phyloP scores from a whole-genome alignment of 2,329 filamentous ascomycete genomes.

The Paraconiothyrium sp. region DNA sequence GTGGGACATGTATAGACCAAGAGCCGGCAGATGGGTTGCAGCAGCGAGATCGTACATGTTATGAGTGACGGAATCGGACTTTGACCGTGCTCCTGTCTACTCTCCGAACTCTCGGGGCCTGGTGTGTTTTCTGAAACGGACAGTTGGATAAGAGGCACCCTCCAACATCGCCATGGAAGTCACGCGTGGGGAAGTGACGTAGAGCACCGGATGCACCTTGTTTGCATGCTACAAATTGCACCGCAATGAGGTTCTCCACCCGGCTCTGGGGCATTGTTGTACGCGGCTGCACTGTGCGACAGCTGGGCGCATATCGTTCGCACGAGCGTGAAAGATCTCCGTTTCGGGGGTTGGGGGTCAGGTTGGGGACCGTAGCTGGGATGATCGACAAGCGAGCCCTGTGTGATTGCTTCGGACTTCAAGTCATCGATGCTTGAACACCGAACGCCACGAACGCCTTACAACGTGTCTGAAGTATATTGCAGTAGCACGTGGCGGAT shows the following conservation, averaged over 20 bases:
- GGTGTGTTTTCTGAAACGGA: slow-evolving; percentile 6
- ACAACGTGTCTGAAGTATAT: slow-evolving; percentile 2
- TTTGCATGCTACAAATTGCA: neutral
- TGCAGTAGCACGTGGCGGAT: slow-evolving; percentile 8
- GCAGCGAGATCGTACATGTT: slow-evolving; percentile 1
- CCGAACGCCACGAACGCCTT: slow-evolving; percentile 6
- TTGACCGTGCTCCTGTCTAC: slow-evolving; percentile 13
- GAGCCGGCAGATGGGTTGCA: slow-evolving; percentile 6
- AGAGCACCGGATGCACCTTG: neutral
- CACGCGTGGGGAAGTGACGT: neutral
- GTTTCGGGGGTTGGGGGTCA: neutral
- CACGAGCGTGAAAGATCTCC: neutral
- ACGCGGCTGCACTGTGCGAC: slow-evolving; percentile 5
- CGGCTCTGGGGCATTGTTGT: neutral
- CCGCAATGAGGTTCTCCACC: neutral
- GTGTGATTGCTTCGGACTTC: slow-evolving; percentile 11
- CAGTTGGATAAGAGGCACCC: neutral
- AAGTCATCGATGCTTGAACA: slow-evolving; percentile 1
- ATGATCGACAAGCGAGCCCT: slow-evolving; percentile 6
- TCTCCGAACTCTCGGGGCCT: slow-evolving; percentile 5
- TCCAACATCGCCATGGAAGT: neutral
- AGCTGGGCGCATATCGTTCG: slow-evolving; percentile 9
- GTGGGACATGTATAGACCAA: slow-evolving; percentile 7
- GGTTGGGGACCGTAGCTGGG: slow-evolving; percentile 6
- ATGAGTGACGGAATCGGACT: slow-evolving; percentile 16